A percentile compares a stretch with the other conserved stretches of the same genome.
These are phyloP conservation scores for Russula earlei DNA, from an alignment of 768 basidiomycete genomes.

Conservation along the genomic window DNA sequence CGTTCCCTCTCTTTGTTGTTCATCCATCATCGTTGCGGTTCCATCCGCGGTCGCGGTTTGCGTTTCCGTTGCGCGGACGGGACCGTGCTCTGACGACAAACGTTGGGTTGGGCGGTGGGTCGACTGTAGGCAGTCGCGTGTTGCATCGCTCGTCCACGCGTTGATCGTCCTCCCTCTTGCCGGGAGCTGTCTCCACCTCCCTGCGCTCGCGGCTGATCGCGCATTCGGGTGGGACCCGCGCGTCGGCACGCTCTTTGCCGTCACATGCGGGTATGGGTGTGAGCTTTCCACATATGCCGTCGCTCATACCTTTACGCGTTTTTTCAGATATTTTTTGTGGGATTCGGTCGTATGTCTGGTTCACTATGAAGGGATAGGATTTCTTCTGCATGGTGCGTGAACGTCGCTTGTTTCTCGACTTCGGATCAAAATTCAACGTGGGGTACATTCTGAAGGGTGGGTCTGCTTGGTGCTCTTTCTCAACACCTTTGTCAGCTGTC, in stretches of 20 bases:
- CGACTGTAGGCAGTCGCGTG: conserved; percentile 57
- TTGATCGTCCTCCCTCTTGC: conserved; percentile 58
- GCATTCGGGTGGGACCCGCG: conserved; percentile 66
- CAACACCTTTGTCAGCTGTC: conserved; percentile 55
- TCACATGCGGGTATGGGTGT: conserved; percentile 55
- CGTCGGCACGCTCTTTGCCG: conserved; percentile 50
- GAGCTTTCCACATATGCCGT: neutral
- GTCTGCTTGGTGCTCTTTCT: conserved; percentile 57
- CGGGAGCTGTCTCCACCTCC: conserved; percentile 39
- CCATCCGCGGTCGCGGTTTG: no score
- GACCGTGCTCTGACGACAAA: no score
- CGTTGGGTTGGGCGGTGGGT: no score
- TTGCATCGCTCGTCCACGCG: conserved; percentile 67
- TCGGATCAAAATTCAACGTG: neutral
- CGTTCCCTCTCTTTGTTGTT: neutral
- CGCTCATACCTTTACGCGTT: neutral
- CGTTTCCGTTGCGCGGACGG: no score
- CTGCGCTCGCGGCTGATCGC: conserved; percentile 45
- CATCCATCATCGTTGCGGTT: neutral
- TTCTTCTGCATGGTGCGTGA: conserved; percentile 61
- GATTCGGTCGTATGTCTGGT: conserved; percentile 62
- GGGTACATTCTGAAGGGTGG: conserved; percentile 37
- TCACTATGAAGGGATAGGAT: conserved; percentile 63
- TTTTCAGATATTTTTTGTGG: conserved; percentile 70
- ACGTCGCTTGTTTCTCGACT: neutral